phyloP scores from a whole-genome alignment of 2,329 filamentous ascomycete species.

The Verruconis gallopava region DNA sequence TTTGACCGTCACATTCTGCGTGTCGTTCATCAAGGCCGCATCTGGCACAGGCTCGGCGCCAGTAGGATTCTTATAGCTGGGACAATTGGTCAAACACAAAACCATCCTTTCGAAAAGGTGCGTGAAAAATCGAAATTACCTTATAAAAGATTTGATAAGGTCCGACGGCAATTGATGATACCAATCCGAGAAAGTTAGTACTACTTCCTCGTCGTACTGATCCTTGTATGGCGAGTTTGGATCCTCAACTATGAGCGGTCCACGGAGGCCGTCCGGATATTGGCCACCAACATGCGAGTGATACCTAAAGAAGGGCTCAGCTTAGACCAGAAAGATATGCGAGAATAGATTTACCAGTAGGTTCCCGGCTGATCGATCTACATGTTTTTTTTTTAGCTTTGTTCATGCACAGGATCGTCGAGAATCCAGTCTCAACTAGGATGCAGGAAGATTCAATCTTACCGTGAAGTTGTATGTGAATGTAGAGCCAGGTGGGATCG shows the following conservation, averaged over 20 bases:
- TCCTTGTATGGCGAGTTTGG: constrained; percentile 38
- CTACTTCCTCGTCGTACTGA: constrained; percentile 45
- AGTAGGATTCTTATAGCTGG: constrained; percentile 40
- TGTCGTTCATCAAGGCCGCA: constrained; percentile 52
- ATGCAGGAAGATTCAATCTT: constrained; percentile 7
- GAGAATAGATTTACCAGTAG: constrained; percentile 30
- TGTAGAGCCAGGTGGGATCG: constrained; percentile 47
- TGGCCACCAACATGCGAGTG: constrained; percentile 54
- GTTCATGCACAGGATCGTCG: not conserved
- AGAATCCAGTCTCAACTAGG: not conserved
- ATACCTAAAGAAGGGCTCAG: constrained; percentile 27
- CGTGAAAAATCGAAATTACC: too few species aligned
- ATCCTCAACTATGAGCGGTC: constrained; percentile 53
- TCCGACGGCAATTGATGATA: constrained; percentile 45
- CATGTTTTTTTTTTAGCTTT: too few species aligned
- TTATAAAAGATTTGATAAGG: constrained; percentile 41
- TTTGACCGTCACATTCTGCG: constrained; percentile 30
- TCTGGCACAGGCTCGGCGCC: constrained; percentile 55
- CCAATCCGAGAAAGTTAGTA: constrained; percentile 60
- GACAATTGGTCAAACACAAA: too few species aligned
- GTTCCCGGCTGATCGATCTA: constrained; percentile 39
- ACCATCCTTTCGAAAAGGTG: too few species aligned
- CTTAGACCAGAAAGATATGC: not conserved
- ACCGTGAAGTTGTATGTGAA: constrained; percentile 59
- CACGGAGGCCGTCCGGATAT: constrained; percentile 56